phyloP scores from a whole-genome alignment of 306 rosid species.

The Acmispon strigosus region DNA sequence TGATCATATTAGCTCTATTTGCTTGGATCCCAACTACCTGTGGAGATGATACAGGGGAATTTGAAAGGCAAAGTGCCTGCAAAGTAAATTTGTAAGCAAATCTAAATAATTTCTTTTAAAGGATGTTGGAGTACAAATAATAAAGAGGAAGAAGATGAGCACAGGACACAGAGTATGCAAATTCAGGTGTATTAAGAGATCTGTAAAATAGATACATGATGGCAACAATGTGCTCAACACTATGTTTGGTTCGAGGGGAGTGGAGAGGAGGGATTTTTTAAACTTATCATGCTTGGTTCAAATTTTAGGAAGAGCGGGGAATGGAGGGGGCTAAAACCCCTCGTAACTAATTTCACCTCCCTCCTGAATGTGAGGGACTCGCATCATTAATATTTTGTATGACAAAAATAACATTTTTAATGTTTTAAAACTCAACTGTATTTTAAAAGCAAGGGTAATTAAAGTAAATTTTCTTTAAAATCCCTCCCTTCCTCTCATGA shows the following conservation, averaged over 20 bases:
- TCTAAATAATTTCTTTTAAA: neutral
- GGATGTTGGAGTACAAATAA: neutral
- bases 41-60: conserved; percentile 10
- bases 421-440: too few species aligned
- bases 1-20: conserved; percentile 74
- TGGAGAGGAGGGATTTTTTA: too few species aligned
- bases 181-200: conserved; percentile 7
- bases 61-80: conserved; percentile 75
- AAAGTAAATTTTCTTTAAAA: too few species aligned
- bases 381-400: too few species aligned
- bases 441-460: too few species aligned
- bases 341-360: too few species aligned
- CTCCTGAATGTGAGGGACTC: too few species aligned
- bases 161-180: conserved; percentile 3
- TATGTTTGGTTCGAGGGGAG: neutral
- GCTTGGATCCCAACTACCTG: conserved; percentile 51
- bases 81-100: neutral
- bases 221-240: neutral
- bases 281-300: too few species aligned
- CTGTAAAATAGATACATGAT: neutral
- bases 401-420: too few species aligned
- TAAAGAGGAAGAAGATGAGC: neutral
- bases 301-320: too few species aligned
- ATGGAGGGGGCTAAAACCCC: too few species aligned
- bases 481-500: too few species aligned